Evolutionary conservation across 2,329 filamentous ascomycete genomes (phyloP), one percentile per base, ranked within the genome.

Genomic region (Cercospora sp.): DNA sequence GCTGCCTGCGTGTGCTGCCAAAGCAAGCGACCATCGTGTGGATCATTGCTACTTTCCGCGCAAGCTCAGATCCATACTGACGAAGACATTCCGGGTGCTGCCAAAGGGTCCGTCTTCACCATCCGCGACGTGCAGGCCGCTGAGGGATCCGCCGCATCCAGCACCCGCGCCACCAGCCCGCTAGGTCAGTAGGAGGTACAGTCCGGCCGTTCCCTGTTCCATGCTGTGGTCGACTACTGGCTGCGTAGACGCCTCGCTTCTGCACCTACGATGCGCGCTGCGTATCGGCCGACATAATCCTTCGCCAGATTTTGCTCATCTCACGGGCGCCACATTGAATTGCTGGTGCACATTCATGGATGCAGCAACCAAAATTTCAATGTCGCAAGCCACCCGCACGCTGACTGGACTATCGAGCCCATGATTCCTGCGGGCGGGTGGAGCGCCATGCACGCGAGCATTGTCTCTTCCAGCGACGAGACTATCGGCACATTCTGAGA

Each of bases 71-170:
- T 53, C 48, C 48, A n/a, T 58, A 48, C 59, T 12, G n/a, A 64
- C 62, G 62, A 64, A 58, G 30, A 64, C 62, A 57, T 57, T 10
- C 62, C 62, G 62, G 62, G 62, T 64, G 48, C n/a, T 63, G 42
- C 26, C 7, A 30, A 45, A 63, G 28, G 60, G 61, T 63, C 61
- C 40, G 26, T 51, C 40, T 42, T 45, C 40, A 63, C 33, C 40
- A 9, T 51, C 33, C 20, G 28, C 23, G 53, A 57, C 13, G 26
- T 31, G 55, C 33, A 40, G 33, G 33, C 33, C 33, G 33, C 33
- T 40, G 33, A 40, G 26, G 55, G 28, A 31, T n/a, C n/a, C n/a
- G 28, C 31, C 36, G 31, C 61, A 30, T 20, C 20, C 16, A 57
- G 30, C n/a, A 57, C 45, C 61, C 61, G 61, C 61, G 62, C 62